phyloP scores from a whole-genome alignment of 495 filamentous ascomycete genomes.

The Corynascus novoguineensis region DNA sequence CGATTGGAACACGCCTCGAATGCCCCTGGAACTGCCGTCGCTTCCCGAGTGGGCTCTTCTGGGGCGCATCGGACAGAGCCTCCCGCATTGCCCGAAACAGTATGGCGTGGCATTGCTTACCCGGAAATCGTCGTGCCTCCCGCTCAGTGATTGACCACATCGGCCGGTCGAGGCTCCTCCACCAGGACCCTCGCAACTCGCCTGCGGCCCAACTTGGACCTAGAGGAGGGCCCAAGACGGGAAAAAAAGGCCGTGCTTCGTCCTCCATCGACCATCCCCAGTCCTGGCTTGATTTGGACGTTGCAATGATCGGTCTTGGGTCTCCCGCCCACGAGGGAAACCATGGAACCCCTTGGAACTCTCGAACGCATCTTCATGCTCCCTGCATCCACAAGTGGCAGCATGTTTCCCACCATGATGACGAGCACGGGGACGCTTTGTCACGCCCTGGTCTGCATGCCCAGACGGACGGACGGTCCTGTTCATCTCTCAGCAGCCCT shows the following conservation, averaged over 20 bases:
- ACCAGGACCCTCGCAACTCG: background rate
- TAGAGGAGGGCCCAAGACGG: slow-evolving; percentile 21
- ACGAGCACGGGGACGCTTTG: background rate
- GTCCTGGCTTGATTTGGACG: too few species aligned
- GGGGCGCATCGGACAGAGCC: slow-evolving; percentile 14
- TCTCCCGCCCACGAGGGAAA: background rate
- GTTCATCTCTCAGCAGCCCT: background rate
- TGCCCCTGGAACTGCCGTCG: slow-evolving; percentile 15
- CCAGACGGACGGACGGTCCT: slow-evolving; percentile 3
- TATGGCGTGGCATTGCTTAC: slow-evolving; percentile 1
- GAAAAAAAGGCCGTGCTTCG: slow-evolving; percentile 16
- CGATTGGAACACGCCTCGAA: slow-evolving; percentile 15
- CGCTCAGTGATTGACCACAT: background rate
- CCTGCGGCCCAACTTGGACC: too few species aligned
- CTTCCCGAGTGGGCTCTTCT: background rate
- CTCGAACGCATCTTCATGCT: background rate
- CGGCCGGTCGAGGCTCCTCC: slow-evolving; percentile 7
- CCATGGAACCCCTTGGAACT: slow-evolving; percentile 3
- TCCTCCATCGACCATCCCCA: slow-evolving; percentile 4
- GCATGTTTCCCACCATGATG: background rate
- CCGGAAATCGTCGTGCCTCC: slow-evolving; percentile 10
- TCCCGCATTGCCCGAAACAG: slow-evolving; percentile 10
- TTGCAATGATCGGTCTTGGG: background rate
- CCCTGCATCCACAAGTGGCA: background rate
- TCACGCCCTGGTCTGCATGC: background rate